Evolutionary conservation across 352 stramenopile species (phyloP), one percentile per base, ranked within the genome.

Genomic region (Pythium phragmitis): DNA sequence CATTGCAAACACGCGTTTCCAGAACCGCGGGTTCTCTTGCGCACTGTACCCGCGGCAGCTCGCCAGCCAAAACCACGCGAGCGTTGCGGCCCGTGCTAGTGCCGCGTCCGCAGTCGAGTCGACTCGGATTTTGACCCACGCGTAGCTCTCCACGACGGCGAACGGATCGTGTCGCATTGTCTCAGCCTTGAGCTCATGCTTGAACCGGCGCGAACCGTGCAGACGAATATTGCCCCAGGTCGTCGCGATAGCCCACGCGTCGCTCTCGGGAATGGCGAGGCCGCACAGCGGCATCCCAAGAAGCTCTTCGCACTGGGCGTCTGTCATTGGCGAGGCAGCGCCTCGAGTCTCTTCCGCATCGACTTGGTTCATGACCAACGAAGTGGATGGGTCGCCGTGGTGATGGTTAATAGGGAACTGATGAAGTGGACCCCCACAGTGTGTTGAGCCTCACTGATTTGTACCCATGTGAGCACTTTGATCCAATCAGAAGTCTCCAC

Each of bases 21-120:
- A 67, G 21, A 67, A 67, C 13, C 23, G 19, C 36, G 60, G 60
- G 47, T 62, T 62, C 43, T 60, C 51, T 12, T 13, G 19, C 1
- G 26, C 51, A 34, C 51, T 28, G 43, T 57, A 67, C 4, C 60
- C 60, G 33, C 23, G 30, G 23, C 60, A 67, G 23, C 21, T 54
- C 2, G 48, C 17, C 1, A 67, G 52, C 23, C 49, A 52, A 12
- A 48, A 30, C 60, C 60, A 67, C 41, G 49, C 42, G 47, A 58
- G 7, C 6, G 16, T 28, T 11, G 58, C 58, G 26, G 48, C 47
- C 3, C 49, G 34, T 39, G 47, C 34, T 4, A 2, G 4, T 19
- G 45, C 58, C 6, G 39, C 17, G 17, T 45, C 57, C 57, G 49
- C 30, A 30, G 14, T 3, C 26, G n/a, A 41, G 39, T 50, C 17